phyloP scores from a whole-genome alignment of 1,284 basidiomycete species.

The Irpex lacteus region DNA sequence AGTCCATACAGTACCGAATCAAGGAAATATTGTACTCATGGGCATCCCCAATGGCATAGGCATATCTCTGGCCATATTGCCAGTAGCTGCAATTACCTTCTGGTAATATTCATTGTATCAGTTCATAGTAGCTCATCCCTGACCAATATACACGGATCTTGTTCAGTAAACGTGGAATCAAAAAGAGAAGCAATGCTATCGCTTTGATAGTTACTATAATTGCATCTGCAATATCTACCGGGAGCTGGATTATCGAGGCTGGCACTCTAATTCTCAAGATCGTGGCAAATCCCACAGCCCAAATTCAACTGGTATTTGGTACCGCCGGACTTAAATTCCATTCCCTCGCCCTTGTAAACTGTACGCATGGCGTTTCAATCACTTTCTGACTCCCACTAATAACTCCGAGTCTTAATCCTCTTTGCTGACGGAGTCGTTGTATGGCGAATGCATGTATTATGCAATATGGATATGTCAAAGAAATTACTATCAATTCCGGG shows the following conservation, averaged over 20 bases:
- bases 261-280: neutral
- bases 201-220: neutral
- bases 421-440: neutral
- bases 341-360: neutral
- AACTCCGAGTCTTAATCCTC: neutral
- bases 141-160: neutral
- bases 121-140: neutral
- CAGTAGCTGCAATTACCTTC: too few species aligned
- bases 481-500: neutral
- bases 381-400: neutral
- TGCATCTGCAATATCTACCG: neutral
- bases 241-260: neutral
- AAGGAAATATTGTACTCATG: too few species aligned
- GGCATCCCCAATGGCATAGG: too few species aligned
- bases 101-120: too few species aligned
- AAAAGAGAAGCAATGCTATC: neutral
- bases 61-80: too few species aligned
- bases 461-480: neutral
- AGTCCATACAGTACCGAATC: too few species aligned
- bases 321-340: neutral
- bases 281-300: neutral
- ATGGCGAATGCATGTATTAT: neutral
- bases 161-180: neutral
- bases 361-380: neutral
- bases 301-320: neutral